phyloP scores from a whole-genome alignment of 2,329 filamentous ascomycete species.

The Scedosporium dehoogii region DNA sequence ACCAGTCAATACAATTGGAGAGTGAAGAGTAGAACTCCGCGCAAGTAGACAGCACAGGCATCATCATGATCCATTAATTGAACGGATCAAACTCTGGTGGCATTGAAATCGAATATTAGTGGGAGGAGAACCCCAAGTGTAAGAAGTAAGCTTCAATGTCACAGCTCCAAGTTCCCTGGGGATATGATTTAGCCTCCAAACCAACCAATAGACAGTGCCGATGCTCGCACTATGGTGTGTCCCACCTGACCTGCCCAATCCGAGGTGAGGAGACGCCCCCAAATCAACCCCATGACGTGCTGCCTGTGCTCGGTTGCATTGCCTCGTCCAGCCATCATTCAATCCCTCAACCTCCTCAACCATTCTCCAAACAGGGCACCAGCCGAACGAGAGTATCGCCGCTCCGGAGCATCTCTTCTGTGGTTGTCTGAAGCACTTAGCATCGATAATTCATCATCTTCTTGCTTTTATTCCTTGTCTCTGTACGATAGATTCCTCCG shows the following conservation, averaged over 20 bases:
- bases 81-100: too few species aligned
- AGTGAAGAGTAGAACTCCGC: too few species aligned
- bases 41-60: too few species aligned
- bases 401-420: neutral
- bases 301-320: conserved; percentile 1
- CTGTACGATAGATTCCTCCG: neutral
- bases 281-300: conserved; percentile 7
- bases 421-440: too few species aligned
- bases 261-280: conserved; percentile 1
- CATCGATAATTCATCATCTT: neutral
- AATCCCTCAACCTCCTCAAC: neutral
- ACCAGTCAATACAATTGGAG: too few species aligned
- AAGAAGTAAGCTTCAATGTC: too few species aligned
- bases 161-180: too few species aligned
- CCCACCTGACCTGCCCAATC: conserved; percentile 7
- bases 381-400: neutral
- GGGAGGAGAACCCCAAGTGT: too few species aligned
- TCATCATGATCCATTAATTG: too few species aligned
- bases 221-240: neutral
- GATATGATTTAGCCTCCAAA: neutral
- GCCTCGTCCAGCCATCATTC: conserved; percentile 1
- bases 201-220: neutral
- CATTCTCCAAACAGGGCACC: neutral
- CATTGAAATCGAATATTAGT: too few species aligned
- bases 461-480: neutral